phyloP scores from a whole-genome alignment of 2,329 filamentous ascomycete species.

The Ophiostoma australiae region DNA sequence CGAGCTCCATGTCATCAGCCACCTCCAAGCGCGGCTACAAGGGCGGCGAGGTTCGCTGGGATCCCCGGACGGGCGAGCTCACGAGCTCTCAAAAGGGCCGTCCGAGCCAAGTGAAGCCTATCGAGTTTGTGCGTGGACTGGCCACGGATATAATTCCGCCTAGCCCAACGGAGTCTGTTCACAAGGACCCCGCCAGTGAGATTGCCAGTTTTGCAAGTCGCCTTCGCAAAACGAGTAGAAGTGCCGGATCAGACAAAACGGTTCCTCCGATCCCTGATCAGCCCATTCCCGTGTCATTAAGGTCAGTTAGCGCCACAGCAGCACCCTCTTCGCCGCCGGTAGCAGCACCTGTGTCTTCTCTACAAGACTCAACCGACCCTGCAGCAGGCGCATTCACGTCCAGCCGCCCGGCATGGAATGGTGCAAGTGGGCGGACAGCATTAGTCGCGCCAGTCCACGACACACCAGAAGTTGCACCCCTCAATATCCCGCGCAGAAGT shows the following conservation, averaged over 20 bases:
- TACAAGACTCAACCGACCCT: slow-evolving; percentile 30
- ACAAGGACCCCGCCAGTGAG: slow-evolving; percentile 20
- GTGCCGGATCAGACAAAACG: neutral
- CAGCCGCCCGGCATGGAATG: slow-evolving; percentile 61
- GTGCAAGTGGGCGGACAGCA: slow-evolving; percentile 62
- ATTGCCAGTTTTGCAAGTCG: slow-evolving; percentile 43
- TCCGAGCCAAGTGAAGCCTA: slow-evolving; percentile 53
- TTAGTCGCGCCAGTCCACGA: slow-evolving; percentile 62
- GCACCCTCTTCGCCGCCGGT: neutral
- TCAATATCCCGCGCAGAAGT: slow-evolving; percentile 51
- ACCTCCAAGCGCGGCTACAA: slow-evolving; percentile 29
- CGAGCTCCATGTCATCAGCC: slow-evolving; percentile 20
- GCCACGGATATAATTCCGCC: slow-evolving; percentile 27
- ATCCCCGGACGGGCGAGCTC: slow-evolving; percentile 62
- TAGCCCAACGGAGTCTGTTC: slow-evolving; percentile 16
- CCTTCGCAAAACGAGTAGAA: slow-evolving; percentile 33
- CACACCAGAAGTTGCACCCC: slow-evolving; percentile 50
- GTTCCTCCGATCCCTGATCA: neutral
- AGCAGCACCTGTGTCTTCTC: neutral
- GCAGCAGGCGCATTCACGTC: slow-evolving; percentile 36
- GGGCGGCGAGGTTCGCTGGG: slow-evolving; percentile 51
- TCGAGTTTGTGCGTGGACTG: slow-evolving; percentile 42
- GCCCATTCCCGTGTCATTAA: neutral
- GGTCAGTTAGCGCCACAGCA: slow-evolving; percentile 1
- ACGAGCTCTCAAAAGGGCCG: slow-evolving; percentile 53